Conservation (phyloP, 768 basidiomycete genomes). For the Dioszegia hungarica region DNA sequence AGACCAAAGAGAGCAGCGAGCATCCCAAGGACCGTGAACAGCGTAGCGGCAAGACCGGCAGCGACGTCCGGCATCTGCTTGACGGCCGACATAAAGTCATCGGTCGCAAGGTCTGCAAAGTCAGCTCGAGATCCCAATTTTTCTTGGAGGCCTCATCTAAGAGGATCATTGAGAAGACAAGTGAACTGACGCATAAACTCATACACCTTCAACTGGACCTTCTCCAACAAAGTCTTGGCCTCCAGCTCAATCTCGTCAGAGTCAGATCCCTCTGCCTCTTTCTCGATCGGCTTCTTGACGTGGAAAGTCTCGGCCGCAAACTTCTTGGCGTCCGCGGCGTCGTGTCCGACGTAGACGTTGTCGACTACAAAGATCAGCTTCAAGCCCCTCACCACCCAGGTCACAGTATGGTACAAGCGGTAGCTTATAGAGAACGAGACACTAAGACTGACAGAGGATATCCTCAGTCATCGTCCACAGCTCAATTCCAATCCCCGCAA, state of each 20-base stretch:
- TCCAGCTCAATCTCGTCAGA: conserved; percentile 53
- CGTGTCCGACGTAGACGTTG: conserved; percentile 83
- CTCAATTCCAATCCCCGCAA: conserved; percentile 94
- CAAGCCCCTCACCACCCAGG: no score
- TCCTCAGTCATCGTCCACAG: conserved; percentile 94
- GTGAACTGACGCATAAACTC: conserved; percentile 59
- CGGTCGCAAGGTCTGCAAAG: conserved; percentile 25
- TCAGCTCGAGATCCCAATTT: no score
- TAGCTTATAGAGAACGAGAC: no score
- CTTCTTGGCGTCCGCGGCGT: conserved; percentile 72
- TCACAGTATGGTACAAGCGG: conserved; percentile 55
- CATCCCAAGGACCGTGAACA: conserved; percentile 80
- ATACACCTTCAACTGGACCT: conserved; percentile 70
- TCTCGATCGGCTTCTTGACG: conserved; percentile 80
- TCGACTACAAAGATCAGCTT: conserved; percentile 33
- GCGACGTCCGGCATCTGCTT: conserved; percentile 85
- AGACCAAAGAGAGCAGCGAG: conserved; percentile 73
- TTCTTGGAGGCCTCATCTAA: no score
- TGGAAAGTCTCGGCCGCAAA: conserved; percentile 85
- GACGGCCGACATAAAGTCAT: conserved; percentile 60
- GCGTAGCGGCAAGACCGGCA: conserved; percentile 64
- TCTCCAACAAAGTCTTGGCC: conserved; percentile 68
- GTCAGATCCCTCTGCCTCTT: conserved; percentile 56
- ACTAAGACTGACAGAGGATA: conserved; percentile 45
- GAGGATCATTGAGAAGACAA: no score